A percentile compares a stretch with the other conserved stretches of the same genome.
Evolutionary conservation across 768 basidiomycete species (phyloP).

Genomic region (Leccinum truebloodii): DNA sequence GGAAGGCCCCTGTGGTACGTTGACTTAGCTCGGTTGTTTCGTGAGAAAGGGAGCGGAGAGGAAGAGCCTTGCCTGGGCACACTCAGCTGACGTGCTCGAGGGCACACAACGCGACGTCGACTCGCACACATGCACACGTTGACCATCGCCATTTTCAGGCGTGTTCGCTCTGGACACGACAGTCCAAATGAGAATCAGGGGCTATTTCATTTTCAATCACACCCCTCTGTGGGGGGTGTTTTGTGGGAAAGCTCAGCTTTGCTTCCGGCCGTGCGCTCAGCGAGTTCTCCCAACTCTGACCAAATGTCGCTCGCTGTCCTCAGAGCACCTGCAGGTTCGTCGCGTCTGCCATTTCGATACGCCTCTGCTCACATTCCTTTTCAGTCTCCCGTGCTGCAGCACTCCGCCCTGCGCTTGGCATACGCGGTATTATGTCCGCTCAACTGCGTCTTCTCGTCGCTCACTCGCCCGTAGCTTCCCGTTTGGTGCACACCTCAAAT

Average conservation of each 20-base stretch:
- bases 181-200: constrained; percentile 14
- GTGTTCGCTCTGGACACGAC: not conserved
- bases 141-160: not conserved
- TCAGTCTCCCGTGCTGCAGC: constrained; percentile 39
- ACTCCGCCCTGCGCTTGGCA: constrained; percentile 45
- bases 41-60: constrained; percentile 28
- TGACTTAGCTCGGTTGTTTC: constrained; percentile 18
- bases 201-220: not conserved
- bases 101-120: not conserved
- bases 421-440: constrained; percentile 40
- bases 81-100: not conserved
- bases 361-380: constrained; percentile 24
- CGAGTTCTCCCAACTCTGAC: not conserved
- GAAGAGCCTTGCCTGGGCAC: not conserved
- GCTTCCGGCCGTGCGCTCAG: not conserved
- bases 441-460: constrained; percentile 9
- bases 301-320: constrained; percentile 47
- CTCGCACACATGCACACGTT: not conserved
- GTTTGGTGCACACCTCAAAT: constrained; percentile 57
- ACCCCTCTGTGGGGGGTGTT: constrained; percentile 17
- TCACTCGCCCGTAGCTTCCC: constrained; percentile 40
- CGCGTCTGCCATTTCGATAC: constrained; percentile 30
- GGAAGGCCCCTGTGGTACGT: not conserved
- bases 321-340: constrained; percentile 35
- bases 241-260: constrained; percentile 13